Conservation (phyloP, 257 asterid species). For the Coffea eugenioides region DNA sequence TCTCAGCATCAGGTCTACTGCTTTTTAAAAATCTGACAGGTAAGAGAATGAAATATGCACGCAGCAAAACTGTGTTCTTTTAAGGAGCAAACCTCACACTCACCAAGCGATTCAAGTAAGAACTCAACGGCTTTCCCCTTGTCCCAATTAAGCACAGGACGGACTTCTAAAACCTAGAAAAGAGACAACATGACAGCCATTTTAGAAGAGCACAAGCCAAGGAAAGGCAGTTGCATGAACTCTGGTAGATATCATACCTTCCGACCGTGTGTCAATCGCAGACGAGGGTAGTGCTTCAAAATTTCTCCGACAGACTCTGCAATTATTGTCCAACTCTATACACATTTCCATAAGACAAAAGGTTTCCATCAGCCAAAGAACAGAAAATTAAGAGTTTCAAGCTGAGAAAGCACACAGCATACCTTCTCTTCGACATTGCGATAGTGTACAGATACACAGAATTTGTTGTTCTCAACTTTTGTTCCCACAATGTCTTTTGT, state of each 20-base stretch:
- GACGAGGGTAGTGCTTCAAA: slow-evolving; percentile 68
- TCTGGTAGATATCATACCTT: slow-evolving; percentile 49
- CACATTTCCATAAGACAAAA: slow-evolving; percentile 16
- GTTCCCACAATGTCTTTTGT: slow-evolving; percentile 72
- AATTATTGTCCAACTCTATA: slow-evolving; percentile 68
- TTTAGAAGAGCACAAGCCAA: background rate
- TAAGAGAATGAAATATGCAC: background rate
- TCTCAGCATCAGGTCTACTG: background rate
- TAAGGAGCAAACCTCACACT: slow-evolving; percentile 28
- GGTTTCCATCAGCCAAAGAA: background rate
- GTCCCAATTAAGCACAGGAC: slow-evolving; percentile 92
- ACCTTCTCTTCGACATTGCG: slow-evolving; percentile 94
- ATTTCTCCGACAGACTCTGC: slow-evolving; percentile 58
- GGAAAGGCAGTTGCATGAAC: background rate
- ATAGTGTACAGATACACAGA: slow-evolving; percentile 93
- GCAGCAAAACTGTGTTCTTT: background rate
- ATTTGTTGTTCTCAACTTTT: slow-evolving; percentile 85
- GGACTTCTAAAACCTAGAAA: slow-evolving; percentile 78
- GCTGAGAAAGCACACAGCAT: slow-evolving; percentile 10
- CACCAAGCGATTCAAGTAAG: slow-evolving; percentile 90
- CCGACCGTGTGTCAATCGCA: slow-evolving; percentile 93
- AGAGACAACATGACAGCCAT: slow-evolving; percentile 2
- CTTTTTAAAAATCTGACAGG: background rate
- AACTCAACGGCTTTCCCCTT: slow-evolving; percentile 97
- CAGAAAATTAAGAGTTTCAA: background rate